Conservation (phyloP, 257 asterid species). For the Galeopsis tetrahit region DNA sequence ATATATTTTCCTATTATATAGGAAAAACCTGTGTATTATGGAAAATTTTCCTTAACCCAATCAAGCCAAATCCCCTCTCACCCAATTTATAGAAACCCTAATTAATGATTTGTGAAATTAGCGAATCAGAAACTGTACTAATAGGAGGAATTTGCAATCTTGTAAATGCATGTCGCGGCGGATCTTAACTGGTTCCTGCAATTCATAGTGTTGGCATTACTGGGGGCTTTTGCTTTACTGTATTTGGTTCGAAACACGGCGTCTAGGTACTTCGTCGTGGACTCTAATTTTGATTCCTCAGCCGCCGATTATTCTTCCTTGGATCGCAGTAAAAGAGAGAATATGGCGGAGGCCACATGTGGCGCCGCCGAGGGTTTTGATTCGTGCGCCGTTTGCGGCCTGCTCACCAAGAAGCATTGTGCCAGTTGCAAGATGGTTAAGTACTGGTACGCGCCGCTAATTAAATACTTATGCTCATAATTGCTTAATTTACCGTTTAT, state of each 20-base stretch:
- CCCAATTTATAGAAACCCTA: conserved; percentile 40
- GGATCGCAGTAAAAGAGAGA: conserved; percentile 36
- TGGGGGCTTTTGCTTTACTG: conserved; percentile 55
- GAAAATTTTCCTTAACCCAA: conserved; percentile 27
- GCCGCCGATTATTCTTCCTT: conserved; percentile 49
- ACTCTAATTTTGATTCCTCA: conserved; percentile 62
- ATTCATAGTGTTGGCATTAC: conserved; percentile 51
- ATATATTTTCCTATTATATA: too few species aligned
- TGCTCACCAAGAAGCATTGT: conserved; percentile 53
- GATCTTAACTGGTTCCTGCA: conserved; percentile 82
- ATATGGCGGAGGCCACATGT: conserved; percentile 43
- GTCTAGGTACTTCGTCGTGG: conserved; percentile 74
- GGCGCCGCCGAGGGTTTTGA: conserved; percentile 47
- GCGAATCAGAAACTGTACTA: conserved; percentile 13
- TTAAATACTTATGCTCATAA: background rate
- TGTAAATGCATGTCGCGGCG: conserved; percentile 84
- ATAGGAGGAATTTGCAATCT: conserved; percentile 24
- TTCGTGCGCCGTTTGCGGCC: conserved; percentile 71
- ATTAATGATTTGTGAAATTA: conserved; percentile 34
- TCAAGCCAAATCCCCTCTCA: conserved; percentile 20
- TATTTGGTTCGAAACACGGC: conserved; percentile 73
- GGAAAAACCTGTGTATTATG: conserved; percentile 9
- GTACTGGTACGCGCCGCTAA: conserved; percentile 63
- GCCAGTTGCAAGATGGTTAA: conserved; percentile 78
- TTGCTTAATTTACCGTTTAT: conserved; percentile 4